Conservation (phyloP, 140 eudicot species). For the Stevia rebaudiana region DNA sequence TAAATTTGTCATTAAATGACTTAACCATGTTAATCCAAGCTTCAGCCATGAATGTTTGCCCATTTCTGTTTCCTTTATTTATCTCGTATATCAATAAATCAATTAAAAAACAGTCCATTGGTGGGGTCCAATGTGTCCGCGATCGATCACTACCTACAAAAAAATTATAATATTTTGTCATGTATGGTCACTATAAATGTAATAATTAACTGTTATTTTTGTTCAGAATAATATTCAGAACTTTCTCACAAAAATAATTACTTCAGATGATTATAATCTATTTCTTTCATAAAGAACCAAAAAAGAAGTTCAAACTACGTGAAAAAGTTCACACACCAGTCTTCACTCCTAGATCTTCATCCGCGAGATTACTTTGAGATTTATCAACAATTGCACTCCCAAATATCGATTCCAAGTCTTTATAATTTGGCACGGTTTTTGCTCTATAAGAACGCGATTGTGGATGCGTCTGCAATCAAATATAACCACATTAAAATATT, state of each 20-base stretch:
- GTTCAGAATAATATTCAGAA: neutral
- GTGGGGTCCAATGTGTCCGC: conserved; percentile 60
- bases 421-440: conserved; percentile 35
- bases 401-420: conserved; percentile 37
- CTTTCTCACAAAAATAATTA: neutral
- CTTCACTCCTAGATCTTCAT: conserved; percentile 31
- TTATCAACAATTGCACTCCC: conserved; percentile 26
- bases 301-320: neutral
- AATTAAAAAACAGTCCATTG: conserved; percentile 50
- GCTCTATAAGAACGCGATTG: conserved; percentile 44
- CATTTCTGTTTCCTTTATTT: conserved; percentile 46
- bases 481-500: neutral
- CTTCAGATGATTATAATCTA: neutral
- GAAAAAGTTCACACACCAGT: conserved; percentile 32
- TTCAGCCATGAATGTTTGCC: conserved; percentile 47
- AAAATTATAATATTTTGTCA: neutral
- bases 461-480: conserved; percentile 39
- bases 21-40: conserved; percentile 49
- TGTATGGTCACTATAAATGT: neutral
- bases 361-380: conserved; percentile 21
- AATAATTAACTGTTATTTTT: neutral
- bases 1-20: conserved; percentile 44
- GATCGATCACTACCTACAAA: conserved; percentile 47
- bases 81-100: conserved; percentile 44
- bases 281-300: neutral